A percentile compares a stretch with the other conserved stretches of the same genome.
These are phyloP conservation scores for Bocquillonia castaneifolia DNA, from an alignment of 441 rosid genomes.

Conservation along the genomic window DNA sequence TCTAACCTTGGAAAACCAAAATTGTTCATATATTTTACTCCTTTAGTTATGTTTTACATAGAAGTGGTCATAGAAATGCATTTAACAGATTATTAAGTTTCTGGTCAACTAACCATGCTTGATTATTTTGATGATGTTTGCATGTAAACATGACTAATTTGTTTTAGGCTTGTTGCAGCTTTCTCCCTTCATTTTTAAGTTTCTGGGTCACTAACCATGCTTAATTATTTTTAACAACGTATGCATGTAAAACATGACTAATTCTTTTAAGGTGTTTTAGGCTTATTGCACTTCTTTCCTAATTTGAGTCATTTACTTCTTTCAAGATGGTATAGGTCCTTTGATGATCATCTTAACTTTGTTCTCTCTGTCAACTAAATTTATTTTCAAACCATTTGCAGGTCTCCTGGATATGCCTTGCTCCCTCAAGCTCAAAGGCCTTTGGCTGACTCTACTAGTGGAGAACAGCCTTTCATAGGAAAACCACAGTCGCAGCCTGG, in stretches of 20 bases:
- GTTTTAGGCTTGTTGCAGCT: background rate
- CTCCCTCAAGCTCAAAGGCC: conserved; percentile 36
- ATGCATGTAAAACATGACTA: no score
- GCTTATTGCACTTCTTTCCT: background rate
- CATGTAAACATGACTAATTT: background rate
- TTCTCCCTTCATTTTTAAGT: background rate
- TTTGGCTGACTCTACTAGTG: conserved; percentile 27
- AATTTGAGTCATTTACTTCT: background rate
- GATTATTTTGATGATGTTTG: background rate
- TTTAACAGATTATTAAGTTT: background rate
- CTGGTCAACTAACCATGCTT: background rate
- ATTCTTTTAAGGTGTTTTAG: background rate
- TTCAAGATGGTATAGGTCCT: background rate
- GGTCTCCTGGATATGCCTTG: conserved; percentile 61
- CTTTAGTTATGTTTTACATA: background rate
- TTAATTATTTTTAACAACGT: no score
- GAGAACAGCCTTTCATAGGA: conserved; percentile 24
- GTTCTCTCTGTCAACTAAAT: background rate
- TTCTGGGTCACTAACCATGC: no score
- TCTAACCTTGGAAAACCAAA: background rate
- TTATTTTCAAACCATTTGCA: conserved; percentile 27
- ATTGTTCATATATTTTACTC: background rate
- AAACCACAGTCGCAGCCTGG: conserved; percentile 30
- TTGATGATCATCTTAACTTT: background rate
- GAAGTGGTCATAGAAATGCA: background rate